Evolutionary conservation across 2,329 filamentous ascomycete species (phyloP).

Genomic region (Elsinoe necatrix): DNA sequence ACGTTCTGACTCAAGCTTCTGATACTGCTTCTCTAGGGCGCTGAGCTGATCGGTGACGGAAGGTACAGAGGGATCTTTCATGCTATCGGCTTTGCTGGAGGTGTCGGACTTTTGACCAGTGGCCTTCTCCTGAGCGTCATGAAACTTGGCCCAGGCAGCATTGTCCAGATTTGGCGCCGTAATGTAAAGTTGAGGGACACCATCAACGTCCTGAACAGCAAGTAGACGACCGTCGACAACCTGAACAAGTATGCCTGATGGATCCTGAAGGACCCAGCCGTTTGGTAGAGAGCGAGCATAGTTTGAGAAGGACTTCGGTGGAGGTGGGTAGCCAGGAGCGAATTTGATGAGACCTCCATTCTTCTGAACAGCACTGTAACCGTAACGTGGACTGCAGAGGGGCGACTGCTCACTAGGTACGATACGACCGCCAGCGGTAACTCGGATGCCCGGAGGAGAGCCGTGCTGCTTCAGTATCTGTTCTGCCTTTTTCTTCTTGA

Average conservation of each 20-base stretch:
- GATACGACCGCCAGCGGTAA: conserved; percentile 45
- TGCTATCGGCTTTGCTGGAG: conserved; percentile 11
- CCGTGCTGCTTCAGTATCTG: conserved; percentile 44
- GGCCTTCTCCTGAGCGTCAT: conserved; percentile 2
- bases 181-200: conserved; percentile 29
- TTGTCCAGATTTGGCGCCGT: conserved; percentile 31
- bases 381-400: conserved; percentile 32
- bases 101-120: neutral
- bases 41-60: conserved; percentile 26
- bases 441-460: conserved; percentile 42
- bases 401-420: conserved; percentile 40
- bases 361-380: conserved; percentile 31
- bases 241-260: conserved; percentile 30
- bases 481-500: conserved; percentile 43
- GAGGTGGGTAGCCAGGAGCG: conserved; percentile 28
- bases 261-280: conserved; percentile 32
- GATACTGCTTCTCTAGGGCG: conserved; percentile 30
- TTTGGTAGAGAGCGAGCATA: conserved; percentile 19
- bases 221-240: conserved; percentile 31
- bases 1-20: conserved; percentile 29
- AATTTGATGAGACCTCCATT: conserved; percentile 33
- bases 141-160: conserved; percentile 13
- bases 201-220: conserved; percentile 28
- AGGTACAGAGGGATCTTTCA: conserved; percentile 21
- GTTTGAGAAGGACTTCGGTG: conserved; percentile 25